Evolutionary conservation across 2,329 filamentous ascomycete species (phyloP).

Genomic region (Penicillium sp.): DNA sequence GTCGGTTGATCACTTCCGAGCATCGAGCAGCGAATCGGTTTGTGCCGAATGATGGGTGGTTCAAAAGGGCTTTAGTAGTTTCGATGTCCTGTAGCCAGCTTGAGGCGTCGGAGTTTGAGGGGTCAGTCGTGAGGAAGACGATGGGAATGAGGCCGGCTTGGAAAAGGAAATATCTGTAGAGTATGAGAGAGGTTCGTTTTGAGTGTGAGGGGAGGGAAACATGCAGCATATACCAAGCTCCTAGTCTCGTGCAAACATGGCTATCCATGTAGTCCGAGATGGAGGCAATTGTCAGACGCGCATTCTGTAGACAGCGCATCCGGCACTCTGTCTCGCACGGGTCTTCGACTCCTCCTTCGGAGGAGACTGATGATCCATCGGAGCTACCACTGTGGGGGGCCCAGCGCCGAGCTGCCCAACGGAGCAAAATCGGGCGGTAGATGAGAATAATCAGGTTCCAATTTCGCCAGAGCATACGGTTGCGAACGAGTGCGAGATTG

Average conservation of each 20-base stretch:
- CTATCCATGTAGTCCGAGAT: constrained; percentile 44
- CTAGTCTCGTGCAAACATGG: constrained; percentile 41
- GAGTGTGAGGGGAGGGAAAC: constrained; percentile 2
- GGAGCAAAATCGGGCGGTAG: constrained; percentile 44
- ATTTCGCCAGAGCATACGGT: constrained; percentile 43
- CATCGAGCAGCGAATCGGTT: constrained; percentile 42
- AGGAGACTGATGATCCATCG: constrained; percentile 20
- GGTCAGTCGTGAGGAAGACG: constrained; percentile 44
- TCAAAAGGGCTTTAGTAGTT: constrained; percentile 41
- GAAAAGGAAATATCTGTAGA: constrained; percentile 44
- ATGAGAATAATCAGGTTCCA: constrained; percentile 46
- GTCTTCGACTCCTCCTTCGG: constrained; percentile 30
- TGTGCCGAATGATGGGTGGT: constrained; percentile 37
- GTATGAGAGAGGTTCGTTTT: constrained; percentile 2
- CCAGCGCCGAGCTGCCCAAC: constrained; percentile 39
- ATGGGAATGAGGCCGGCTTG: constrained; percentile 46
- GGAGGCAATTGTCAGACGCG: constrained; percentile 41
- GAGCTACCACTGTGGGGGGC: constrained; percentile 23
- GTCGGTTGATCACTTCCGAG: constrained; percentile 39
- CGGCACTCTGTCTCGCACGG: constrained; percentile 40
- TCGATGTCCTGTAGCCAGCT: constrained; percentile 42
- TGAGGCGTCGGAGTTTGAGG: constrained; percentile 35
- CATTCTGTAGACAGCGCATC: constrained; percentile 41
- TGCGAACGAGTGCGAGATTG: constrained; percentile 39
- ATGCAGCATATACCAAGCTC: constrained; percentile 46